phyloP scores from a whole-genome alignment of 108 stramenopile genomes.

The Cyclotella cryptica region DNA sequence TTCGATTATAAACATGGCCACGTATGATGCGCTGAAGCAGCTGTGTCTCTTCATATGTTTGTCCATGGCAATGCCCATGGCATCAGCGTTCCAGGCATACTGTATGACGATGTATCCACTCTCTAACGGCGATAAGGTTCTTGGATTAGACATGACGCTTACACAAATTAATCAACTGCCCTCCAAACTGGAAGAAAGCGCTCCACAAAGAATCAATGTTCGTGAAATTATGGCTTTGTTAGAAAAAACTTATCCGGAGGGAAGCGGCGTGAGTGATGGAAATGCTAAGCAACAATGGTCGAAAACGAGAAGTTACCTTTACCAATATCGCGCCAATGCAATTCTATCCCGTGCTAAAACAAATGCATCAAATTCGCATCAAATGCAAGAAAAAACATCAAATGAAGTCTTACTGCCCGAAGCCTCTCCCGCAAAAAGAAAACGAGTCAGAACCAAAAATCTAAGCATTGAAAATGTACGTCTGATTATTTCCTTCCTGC shows the following conservation, averaged over 20 bases:
- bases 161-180: background rate
- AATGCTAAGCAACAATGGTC: conserved; percentile 46
- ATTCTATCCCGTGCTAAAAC: background rate
- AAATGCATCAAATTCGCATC: background rate
- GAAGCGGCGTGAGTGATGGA: background rate
- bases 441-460: conserved; percentile 13
- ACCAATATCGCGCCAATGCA: conserved; percentile 54
- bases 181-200: background rate
- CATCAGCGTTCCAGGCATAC: too few species aligned
- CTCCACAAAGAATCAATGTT: conserved; percentile 12
- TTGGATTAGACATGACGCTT: background rate
- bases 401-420: background rate
- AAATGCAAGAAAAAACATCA: background rate
- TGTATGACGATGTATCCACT: too few species aligned
- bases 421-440: background rate
- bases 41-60: too few species aligned
- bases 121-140: background rate
- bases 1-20: too few species aligned
- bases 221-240: conserved; percentile 50
- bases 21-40: too few species aligned
- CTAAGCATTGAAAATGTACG: conserved; percentile 51
- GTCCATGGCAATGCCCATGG: too few species aligned
- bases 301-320: conserved; percentile 66
- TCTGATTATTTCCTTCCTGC: conserved; percentile 68
- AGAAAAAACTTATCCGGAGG: conserved; percentile 36